phyloP scores from a whole-genome alignment of 1,284 basidiomycete species.

The Marasmius fiardii region DNA sequence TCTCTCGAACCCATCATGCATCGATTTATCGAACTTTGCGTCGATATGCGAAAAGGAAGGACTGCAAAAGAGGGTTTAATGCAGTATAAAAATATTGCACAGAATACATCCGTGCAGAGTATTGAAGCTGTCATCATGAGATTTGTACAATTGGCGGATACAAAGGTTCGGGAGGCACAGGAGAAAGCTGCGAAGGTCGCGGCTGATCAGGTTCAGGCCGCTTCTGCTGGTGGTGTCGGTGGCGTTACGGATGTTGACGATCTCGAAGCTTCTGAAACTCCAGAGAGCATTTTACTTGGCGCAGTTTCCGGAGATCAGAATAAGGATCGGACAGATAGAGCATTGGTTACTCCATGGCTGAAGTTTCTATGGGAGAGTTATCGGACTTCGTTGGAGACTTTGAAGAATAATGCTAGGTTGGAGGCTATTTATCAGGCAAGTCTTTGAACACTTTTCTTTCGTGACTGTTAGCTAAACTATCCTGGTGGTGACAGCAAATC shows the following conservation, averaged over 20 bases:
- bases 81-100: slow-evolving; percentile 96
- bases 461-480: no score
- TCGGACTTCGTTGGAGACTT: slow-evolving; percentile 92
- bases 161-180: slow-evolving; percentile 85
- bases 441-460: no score
- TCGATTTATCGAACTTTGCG: slow-evolving; percentile 93
- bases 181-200: slow-evolving; percentile 82
- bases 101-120: slow-evolving; percentile 88
- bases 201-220: no score
- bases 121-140: slow-evolving; percentile 92
- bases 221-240: no score
- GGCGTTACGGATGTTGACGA: slow-evolving; percentile 93
- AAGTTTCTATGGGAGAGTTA: slow-evolving; percentile 99
- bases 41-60: slow-evolving; percentile 91
- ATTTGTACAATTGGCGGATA: slow-evolving; percentile 87
- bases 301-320: slow-evolving; percentile 90
- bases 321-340: slow-evolving; percentile 94
- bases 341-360: slow-evolving; percentile 95
- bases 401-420: slow-evolving; percentile 95
- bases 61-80: slow-evolving; percentile 94
- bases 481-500: no score
- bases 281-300: slow-evolving; percentile 86
- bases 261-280: slow-evolving; percentile 88
- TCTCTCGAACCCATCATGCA: slow-evolving; percentile 96
- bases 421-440: slow-evolving; percentile 89